These are phyloP conservation scores for Craspedostauros australis DNA, from an alignment of 108 stramenopile genomes.

Conservation along the genomic window DNA sequence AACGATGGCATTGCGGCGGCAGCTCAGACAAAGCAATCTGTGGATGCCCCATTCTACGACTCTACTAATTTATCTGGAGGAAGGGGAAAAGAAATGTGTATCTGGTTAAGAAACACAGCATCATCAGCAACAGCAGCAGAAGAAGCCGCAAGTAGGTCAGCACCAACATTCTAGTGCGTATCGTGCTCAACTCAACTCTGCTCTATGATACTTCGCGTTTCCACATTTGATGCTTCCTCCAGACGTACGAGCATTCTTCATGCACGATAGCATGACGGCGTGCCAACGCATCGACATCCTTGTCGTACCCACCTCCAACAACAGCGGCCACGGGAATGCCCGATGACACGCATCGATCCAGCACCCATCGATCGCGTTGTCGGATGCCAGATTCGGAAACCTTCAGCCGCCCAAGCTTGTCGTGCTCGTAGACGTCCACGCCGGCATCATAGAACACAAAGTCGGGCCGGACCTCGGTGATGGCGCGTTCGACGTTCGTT, in stretches of 20 bases:
- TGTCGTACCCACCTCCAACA: conserved; percentile 76
- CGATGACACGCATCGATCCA: conserved; percentile 37
- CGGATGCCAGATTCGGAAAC: conserved; percentile 55
- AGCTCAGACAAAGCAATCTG: no score
- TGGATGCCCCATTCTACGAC: no score
- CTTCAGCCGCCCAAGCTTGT: conserved; percentile 61
- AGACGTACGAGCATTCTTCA: conserved; percentile 59
- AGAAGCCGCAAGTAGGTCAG: no score
- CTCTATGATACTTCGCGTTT: conserved; percentile 1
- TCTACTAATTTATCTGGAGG: no score
- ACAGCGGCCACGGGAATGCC: conserved; percentile 65
- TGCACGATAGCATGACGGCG: conserved; percentile 66
- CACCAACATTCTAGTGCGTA: no score
- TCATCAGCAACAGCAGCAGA: no score
- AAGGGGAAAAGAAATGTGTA: no score
- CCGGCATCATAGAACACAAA: conserved; percentile 82
- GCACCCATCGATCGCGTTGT: conserved; percentile 51
- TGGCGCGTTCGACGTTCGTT: conserved; percentile 33
- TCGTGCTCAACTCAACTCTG: not conserved
- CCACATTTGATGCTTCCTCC: conserved; percentile 65
- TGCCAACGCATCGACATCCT: conserved; percentile 47
- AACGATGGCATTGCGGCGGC: no score
- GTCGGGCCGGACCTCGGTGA: conserved; percentile 51
- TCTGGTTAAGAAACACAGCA: no score
- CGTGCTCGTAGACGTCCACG: conserved; percentile 58